Evolutionary conservation across 2,329 filamentous ascomycete genomes (phyloP), one percentile per base, ranked within the genome.

Genomic region (Claviceps cyperi): DNA sequence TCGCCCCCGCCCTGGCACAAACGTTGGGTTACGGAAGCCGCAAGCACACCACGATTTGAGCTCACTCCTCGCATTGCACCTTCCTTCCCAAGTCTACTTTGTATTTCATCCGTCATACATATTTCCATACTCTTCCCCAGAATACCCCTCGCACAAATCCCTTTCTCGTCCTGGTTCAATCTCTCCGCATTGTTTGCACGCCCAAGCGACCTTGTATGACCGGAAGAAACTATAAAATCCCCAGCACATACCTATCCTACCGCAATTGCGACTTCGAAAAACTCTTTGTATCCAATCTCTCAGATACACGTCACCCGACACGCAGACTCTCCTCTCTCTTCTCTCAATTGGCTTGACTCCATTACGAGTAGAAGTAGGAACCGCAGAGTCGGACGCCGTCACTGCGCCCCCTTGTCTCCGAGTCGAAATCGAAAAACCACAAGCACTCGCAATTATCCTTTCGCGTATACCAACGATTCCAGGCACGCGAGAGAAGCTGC

Each of bases 71-170:
- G 45, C 48, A 52, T 54, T 51, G 50, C 50, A 53, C 54, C 46
- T 49, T 47, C 44, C 51, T 38, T 43, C 17, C 45, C 47, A 49
- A 38, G 36, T 46, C 46, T 41, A 24, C 4, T 50, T n/a, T n/a
- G n/a, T 44, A 44, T 37, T 46, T 40, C 46, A 52, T 49, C 28
- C 46, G 37, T 47, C 49, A 54, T 55, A 53, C 49, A 54, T 55
- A 53, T 52, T 43, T 50, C 48, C 50, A 46, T 51, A 50, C 22
- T 50, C 50, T 51, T 51, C 54, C 52, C 54, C 51, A 48, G 52
- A 28, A 50, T 43, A 36, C 47, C 38, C 49, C 35, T 47, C 35
- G 9, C 24, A 24, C 21, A 43, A 14, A 14, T 8, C 36, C 9
- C 8, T 46, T 21, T 43, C 24, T 43, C 17, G 48, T 37, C 37